Percentiles rank a stretch among this genome's conserved stretches.
These are phyloP conservation scores for Mycena vitilis DNA, from an alignment of 768 basidiomycete genomes.

Conservation along the genomic window DNA sequence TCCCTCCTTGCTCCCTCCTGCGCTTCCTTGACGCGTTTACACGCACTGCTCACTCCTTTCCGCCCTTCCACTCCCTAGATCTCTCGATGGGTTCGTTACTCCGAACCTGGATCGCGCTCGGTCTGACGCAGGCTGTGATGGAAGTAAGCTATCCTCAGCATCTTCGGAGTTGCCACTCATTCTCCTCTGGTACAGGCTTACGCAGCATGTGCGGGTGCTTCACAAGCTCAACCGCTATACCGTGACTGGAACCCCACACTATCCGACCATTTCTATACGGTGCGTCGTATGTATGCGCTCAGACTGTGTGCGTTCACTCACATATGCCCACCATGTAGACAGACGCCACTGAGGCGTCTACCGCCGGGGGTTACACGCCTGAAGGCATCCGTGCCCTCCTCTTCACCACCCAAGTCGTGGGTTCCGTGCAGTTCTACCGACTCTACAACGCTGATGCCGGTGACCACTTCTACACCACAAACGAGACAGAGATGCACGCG, in stretches of 20 bases:
- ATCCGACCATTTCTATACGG: neutral
- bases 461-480: conserved; percentile 28
- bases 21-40: no score
- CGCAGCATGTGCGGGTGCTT: neutral
- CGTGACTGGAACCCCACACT: conserved; percentile 2
- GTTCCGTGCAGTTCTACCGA: conserved; percentile 16
- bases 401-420: conserved; percentile 19
- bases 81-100: no score
- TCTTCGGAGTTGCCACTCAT: no score
- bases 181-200: neutral
- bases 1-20: no score
- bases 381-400: conserved; percentile 15
- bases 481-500: conserved; percentile 1
- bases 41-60: no score
- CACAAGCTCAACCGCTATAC: neutral
- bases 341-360: neutral
- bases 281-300: neutral
- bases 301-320: neutral
- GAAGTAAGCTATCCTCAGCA: no score
- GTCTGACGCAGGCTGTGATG: no score
- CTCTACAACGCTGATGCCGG: conserved; percentile 9
- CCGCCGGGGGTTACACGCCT: neutral
- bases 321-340: neutral
- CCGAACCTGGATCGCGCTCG: no score
- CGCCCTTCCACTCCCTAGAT: no score